Conservation (phyloP, 306 rosid genomes). For the Rosa persica region DNA sequence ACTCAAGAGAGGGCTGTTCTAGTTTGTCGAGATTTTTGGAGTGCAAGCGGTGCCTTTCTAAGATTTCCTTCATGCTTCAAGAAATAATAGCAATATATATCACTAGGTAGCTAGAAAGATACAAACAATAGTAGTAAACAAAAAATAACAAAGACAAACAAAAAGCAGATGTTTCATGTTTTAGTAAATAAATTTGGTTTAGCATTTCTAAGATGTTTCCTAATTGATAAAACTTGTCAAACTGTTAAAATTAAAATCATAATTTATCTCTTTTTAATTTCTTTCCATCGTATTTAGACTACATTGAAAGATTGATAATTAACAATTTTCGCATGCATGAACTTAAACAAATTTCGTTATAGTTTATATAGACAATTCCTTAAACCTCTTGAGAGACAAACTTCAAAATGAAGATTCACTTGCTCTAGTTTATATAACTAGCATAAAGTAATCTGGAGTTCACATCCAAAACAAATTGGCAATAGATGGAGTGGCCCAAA, state of each 20-base stretch:
- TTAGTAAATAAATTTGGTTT: background rate
- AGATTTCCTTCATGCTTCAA: conserved; percentile 74
- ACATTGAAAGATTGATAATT: background rate
- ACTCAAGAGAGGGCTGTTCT: conserved; percentile 82
- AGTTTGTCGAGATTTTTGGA: conserved; percentile 68
- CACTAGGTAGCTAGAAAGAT: conserved; percentile 2
- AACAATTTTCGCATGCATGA: background rate
- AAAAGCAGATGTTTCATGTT: background rate
- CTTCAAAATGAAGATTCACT: background rate
- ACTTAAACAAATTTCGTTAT: background rate
- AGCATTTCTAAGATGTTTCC: background rate
- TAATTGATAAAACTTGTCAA: background rate
- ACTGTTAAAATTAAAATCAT: background rate
- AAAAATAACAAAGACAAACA: background rate
- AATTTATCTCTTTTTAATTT: background rate
- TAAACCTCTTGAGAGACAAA: background rate
- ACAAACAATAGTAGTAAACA: background rate
- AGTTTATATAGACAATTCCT: background rate
- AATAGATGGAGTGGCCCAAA: too few relatives aligned
- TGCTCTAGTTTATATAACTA: background rate
- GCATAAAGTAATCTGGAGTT: too few relatives aligned
- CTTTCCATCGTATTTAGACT: background rate
- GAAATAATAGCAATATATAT: conserved; percentile 21
- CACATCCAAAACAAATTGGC: too few relatives aligned
- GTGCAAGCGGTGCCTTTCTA: conserved; percentile 73